Base-by-base conservation (phyloP, 306 rosid species). In the Sophora flavescens region DNA sequence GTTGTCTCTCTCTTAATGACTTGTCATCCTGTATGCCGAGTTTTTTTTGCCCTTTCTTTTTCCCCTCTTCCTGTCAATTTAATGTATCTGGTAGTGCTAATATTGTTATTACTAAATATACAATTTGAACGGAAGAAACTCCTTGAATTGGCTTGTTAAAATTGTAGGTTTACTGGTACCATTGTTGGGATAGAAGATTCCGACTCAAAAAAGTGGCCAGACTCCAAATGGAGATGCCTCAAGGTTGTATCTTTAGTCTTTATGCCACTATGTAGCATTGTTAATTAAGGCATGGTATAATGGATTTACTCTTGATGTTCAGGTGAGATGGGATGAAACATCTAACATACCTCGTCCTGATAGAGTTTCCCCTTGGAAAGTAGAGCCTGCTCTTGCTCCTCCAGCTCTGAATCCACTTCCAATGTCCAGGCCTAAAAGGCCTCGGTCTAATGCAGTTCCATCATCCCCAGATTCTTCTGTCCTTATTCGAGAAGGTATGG, bases 291-390 rank as follows among this genome's bases (percentile, higher is more conserved):
- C 51, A 54, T 7, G 48, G 3, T 76, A 22, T 67, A 79, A 76
- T 38, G 52, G 17, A 52, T 39, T 35, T 56, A 52, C 38, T 35
- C 68, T 3, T 0, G 22, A 30, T 67, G 59, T 74, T 61, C 59
- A 93, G 98, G 98, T 93, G 88, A 89, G 93, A 85, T 93, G 98
- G 98, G 98, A 93, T 76, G 98, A 93, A 75, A 91, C 90, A 58
- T 91, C 89, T 33, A 82, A 90, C 17, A 86, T 88, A 14, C 85
- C 95, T 52, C 98, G 96, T 28, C 98, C 98, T 1, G 97, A 93
- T 54, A 89, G 88, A 80, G 97, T 93, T 60, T 91, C 97, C 22
- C 93, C 97, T n/a, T 93, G 98, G 98, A 93, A 93, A 86, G 82
- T 93, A 74, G 98, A 91, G 83, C 95, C 98, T 22, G 95, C 98